Conservation (phyloP, 2,329 filamentous ascomycete species). For the Fusarium equiseti region DNA sequence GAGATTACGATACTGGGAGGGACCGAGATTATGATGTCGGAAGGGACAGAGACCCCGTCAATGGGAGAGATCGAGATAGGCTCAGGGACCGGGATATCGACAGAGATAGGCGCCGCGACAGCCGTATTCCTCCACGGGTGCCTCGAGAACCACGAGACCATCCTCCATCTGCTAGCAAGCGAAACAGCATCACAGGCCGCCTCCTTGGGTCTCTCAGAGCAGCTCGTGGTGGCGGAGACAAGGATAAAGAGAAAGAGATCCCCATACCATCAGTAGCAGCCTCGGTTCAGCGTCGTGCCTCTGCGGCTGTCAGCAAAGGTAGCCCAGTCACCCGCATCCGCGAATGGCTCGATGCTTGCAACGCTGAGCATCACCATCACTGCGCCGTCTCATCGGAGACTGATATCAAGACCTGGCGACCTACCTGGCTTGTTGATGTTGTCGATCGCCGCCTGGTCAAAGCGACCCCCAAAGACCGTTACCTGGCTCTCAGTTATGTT, state of each 20-base stretch:
- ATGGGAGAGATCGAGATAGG: slow-evolving; percentile 18
- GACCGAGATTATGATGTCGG: slow-evolving; percentile 28
- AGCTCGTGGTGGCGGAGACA: slow-evolving; percentile 48
- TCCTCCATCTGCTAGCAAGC: slow-evolving; percentile 49
- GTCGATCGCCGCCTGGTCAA: slow-evolving; percentile 56
- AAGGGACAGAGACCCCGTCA: slow-evolving; percentile 22
- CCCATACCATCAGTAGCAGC: slow-evolving; percentile 35
- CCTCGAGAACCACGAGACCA: slow-evolving; percentile 37
- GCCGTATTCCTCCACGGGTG: slow-evolving; percentile 27
- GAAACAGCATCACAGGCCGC: slow-evolving; percentile 58
- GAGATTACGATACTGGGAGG: slow-evolving; percentile 12
- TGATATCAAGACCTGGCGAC: slow-evolving; percentile 53
- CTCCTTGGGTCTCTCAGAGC: slow-evolving; percentile 53
- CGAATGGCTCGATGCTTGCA: slow-evolving; percentile 60
- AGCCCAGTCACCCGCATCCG: slow-evolving; percentile 56
- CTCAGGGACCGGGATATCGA: slow-evolving; percentile 35
- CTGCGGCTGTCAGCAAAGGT: slow-evolving; percentile 49
- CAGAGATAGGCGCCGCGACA: slow-evolving; percentile 45
- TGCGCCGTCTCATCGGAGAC: slow-evolving; percentile 50
- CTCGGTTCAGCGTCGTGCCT: slow-evolving; percentile 49
- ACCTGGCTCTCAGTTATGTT: slow-evolving; percentile 62
- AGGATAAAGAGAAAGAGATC: slow-evolving; percentile 41
- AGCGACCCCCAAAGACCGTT: slow-evolving; percentile 55
- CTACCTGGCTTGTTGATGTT: slow-evolving; percentile 57
- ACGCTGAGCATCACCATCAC: slow-evolving; percentile 57